These are phyloP conservation scores for Fusarium sp. DNA, from an alignment of 2,329 filamentous ascomycete genomes.

Conservation along the genomic window DNA sequence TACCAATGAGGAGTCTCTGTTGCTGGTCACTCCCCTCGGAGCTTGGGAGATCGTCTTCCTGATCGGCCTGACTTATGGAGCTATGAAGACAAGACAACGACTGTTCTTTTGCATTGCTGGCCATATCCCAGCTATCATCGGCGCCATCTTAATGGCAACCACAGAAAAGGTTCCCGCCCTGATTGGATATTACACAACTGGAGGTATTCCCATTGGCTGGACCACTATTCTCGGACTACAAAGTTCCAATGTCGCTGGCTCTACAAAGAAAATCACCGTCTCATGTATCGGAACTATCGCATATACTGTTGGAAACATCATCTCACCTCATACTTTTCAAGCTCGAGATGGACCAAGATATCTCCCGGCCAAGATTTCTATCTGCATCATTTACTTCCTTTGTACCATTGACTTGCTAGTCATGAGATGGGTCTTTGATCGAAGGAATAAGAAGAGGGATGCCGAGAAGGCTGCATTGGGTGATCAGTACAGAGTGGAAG, in stretches of 20 bases:
- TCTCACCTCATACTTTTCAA: constrained; percentile 36
- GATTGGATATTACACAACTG: constrained; percentile 33
- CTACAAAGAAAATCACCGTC: constrained; percentile 36
- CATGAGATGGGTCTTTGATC: constrained; percentile 30
- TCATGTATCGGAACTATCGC: constrained; percentile 35
- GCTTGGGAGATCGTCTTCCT: constrained; percentile 1
- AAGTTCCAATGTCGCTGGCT: constrained; percentile 33
- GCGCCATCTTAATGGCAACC: constrained; percentile 34
- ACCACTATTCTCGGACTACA: constrained; percentile 36
- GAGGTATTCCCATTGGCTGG: constrained; percentile 35
- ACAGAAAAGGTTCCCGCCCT: constrained; percentile 35
- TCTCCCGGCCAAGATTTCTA: constrained; percentile 31
- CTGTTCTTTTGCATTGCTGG: neutral
- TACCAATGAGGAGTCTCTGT: neutral
- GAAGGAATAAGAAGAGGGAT: constrained; percentile 24
- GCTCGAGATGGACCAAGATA: constrained; percentile 29
- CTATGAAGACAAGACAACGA: neutral
- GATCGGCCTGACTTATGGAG: neutral
- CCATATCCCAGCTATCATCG: constrained; percentile 23
- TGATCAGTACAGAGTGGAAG: neutral
- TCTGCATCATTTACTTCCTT: constrained; percentile 37
- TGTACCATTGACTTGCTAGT: constrained; percentile 29
- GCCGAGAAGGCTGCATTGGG: constrained; percentile 1
- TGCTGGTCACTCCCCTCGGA: neutral
- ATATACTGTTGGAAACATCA: constrained; percentile 37